Base-by-base conservation (phyloP, 177 flowering plant genomes). In the Vitis hybrid region DNA sequence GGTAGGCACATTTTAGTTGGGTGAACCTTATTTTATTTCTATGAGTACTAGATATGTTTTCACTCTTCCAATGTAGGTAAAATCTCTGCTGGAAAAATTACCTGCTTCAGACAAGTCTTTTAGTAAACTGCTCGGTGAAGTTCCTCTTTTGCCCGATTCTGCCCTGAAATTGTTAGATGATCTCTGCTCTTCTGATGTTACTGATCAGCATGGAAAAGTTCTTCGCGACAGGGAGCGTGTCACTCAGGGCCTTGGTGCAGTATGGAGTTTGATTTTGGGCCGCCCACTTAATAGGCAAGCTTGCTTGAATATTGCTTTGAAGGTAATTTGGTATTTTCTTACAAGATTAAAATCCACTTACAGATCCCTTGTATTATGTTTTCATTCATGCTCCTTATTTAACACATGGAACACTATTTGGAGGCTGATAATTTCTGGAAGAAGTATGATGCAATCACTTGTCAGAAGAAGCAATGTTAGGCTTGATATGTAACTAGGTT, bases 231-330 rank as follows among this genome's bases (percentile, higher is more conserved):
- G 83, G 72, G 98, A 96, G 74, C 97, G 99, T 81, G 91, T 96
- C 68, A 92, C 94, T 73, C 98, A 96, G 74, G 99, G 98, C 72
- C 97, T 96, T 77, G 98, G 97, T 77, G 93, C 94, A 70, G 88
- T 92, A 18, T 96, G 99, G 99, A 89, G 90, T 85, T 84, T 94
- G 82, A 89, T 96, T 77, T 75, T 92, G 79, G 93, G 89, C 8
- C 95, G 98, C 26, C 97, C 97, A 75, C 78, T 72, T 66, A 68
- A 80, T 80, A 84, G 99, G 39, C 86, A 85, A 68, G 83, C 94
- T 56, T 91, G 95, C 81, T 83, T 96, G 82, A 80, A 80, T 75
- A 94, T 96, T 66, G 97, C 89, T 66, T 80, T 96, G 80, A 92
- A 89, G 96, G 99, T 96, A 81, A 69, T 26, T 51, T 55, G 50